Evolutionary conservation across 2,329 filamentous ascomycete species (phyloP), one percentile per base, ranked within the genome.

Genomic region (Xylaria sp.): DNA sequence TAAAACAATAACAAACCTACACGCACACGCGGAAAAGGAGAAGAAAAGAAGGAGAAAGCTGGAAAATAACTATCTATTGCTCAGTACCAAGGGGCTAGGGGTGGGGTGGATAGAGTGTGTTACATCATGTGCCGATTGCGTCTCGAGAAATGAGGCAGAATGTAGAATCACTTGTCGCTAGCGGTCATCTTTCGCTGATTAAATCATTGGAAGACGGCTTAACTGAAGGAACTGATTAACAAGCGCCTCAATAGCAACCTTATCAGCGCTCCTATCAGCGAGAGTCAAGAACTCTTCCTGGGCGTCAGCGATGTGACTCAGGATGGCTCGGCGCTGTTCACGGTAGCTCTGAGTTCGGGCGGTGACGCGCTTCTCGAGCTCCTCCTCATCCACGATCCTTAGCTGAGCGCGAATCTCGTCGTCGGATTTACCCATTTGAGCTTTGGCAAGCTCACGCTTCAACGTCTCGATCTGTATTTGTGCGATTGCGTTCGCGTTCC

Each of bases 311-410:
- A 77, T 55, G 25, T 71, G 67, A 2, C 48, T 35, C 2, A 75
- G 10, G 1, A 75, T 9, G 0, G 42, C 50, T 1, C 65, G 55
- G 21, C 73, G 73, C 2, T 76, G 66, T 0, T 53, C 5, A 1
- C 73, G 70, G 64, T 69, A 76, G n/a, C 47, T 47, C 65, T 73
- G 72, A 1, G 72, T 75, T 13, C 57, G 57, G 3, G 18, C 3
- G 27, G 59, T 69, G 1, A 73, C 72, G 1, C 68, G 63, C 16
- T 27, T 63, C 3, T 69, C 69, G 1, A 76, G 2, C 66, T 74
- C 72, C 1, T 62, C 61, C 5, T 74, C 61, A 1, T 74, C 27
- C 18, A 66, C 66, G 10, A 68, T 18, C 0, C 47, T 18, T 12
- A 72, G 61, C 2, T 25, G 1, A 32, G 42, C 50, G 13, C 50